These are phyloP conservation scores for Aaosphaeria pasadenensis DNA, from an alignment of 2,329 filamentous ascomycete species.

Conservation along the genomic window DNA sequence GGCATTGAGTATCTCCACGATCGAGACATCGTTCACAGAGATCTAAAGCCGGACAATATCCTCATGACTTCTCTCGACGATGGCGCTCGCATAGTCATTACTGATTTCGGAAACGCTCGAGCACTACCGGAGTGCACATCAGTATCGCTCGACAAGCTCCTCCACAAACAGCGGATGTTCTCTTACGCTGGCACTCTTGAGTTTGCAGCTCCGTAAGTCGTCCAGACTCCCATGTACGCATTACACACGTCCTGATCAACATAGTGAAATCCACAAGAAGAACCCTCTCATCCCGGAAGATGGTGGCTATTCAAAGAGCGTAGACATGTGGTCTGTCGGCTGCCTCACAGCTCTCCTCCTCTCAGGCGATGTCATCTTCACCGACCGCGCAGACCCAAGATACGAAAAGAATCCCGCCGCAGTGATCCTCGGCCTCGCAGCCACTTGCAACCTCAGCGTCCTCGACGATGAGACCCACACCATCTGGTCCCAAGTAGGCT, in stretches of 20 bases:
- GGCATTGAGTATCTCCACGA: slow-evolving; percentile 59
- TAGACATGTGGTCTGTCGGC: slow-evolving; percentile 64
- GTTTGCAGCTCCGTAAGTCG: slow-evolving; percentile 57
- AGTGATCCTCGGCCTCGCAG: slow-evolving; percentile 33
- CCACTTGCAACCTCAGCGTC: slow-evolving; percentile 41
- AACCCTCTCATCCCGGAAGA: slow-evolving; percentile 22
- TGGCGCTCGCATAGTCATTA: slow-evolving; percentile 55
- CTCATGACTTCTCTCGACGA: slow-evolving; percentile 54
- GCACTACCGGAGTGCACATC: slow-evolving; percentile 22
- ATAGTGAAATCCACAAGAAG: slow-evolving; percentile 34
- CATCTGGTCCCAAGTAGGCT: slow-evolving; percentile 43
- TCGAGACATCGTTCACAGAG: slow-evolving; percentile 56
- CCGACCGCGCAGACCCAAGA: slow-evolving; percentile 29
- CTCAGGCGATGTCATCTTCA: slow-evolving; percentile 50
- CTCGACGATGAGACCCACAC: slow-evolving; percentile 40
- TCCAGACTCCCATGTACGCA: background rate
- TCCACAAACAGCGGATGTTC: slow-evolving; percentile 46
- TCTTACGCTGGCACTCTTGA: slow-evolving; percentile 55
- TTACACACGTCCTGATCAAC: background rate
- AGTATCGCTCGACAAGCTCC: background rate
- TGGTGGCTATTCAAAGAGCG: slow-evolving; percentile 54
- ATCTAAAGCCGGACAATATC: slow-evolving; percentile 64
- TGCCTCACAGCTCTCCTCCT: slow-evolving; percentile 52
- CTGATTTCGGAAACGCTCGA: slow-evolving; percentile 59
- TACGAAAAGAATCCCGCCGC: slow-evolving; percentile 18